phyloP scores from a whole-genome alignment of 441 rosid genomes.

The Adansonia madagascariensis region DNA sequence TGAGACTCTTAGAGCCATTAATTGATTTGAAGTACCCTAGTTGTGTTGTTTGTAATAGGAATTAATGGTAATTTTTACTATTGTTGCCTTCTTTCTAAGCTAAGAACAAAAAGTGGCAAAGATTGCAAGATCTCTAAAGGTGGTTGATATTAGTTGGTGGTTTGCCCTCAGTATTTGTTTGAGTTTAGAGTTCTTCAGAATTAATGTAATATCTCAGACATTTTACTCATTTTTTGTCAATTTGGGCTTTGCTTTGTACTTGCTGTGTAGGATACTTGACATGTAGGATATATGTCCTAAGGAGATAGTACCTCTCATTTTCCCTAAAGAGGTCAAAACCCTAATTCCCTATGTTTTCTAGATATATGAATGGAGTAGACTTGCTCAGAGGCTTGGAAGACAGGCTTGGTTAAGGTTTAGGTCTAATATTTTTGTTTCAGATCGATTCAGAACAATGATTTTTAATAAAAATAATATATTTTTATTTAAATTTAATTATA shows the following conservation, averaged over 20 bases:
- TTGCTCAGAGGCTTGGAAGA: too few relatives aligned
- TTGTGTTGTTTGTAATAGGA: constrained; percentile 51
- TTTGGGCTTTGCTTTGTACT: constrained; percentile 45
- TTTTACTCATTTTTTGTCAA: constrained; percentile 39
- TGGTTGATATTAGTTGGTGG: constrained; percentile 55
- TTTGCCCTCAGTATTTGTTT: constrained; percentile 78
- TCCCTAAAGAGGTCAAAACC: constrained; percentile 29
- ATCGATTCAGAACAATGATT: too few relatives aligned
- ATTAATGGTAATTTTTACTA: constrained; percentile 72
- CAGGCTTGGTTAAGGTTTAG: too few relatives aligned
- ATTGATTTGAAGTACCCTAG: constrained; percentile 45
- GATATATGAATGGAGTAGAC: neutral
- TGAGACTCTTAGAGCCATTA: constrained; percentile 44
- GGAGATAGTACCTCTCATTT: constrained; percentile 74
- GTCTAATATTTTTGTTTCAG: too few relatives aligned
- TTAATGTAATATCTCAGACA: constrained; percentile 62
- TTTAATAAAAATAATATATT: too few relatives aligned
- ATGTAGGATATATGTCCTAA: constrained; percentile 62
- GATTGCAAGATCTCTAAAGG: constrained; percentile 67
- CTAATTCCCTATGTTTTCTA: neutral
- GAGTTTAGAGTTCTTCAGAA: constrained; percentile 64
- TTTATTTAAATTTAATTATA: too few relatives aligned
- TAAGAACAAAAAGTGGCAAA: constrained; percentile 46
- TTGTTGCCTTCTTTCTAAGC: constrained; percentile 61
- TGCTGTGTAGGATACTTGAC: constrained; percentile 65